These are phyloP conservation scores for Aspergillus sp. DNA, from an alignment of 2,329 filamentous ascomycete species.

Conservation along the genomic window DNA sequence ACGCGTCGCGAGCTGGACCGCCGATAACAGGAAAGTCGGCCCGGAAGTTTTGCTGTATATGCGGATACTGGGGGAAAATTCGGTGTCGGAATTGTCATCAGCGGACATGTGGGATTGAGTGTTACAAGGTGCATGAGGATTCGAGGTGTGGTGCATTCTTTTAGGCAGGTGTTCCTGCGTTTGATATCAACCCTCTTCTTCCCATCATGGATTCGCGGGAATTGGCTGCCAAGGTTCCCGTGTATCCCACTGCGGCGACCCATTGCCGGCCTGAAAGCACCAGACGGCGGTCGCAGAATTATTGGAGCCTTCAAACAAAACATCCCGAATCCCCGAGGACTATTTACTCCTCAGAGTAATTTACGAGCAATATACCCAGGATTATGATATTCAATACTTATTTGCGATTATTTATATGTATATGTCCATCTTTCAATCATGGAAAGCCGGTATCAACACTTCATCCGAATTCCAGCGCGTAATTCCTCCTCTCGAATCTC, in stretches of 20 bases:
- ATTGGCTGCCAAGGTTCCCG: neutral
- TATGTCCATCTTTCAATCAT: neutral
- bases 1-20: constrained; percentile 48
- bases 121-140: constrained; percentile 54
- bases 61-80: constrained; percentile 56
- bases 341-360: neutral
- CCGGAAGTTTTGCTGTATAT: constrained; percentile 53
- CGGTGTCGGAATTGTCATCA: constrained; percentile 53
- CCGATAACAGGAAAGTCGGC: constrained; percentile 37
- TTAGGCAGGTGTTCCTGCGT: constrained; percentile 13
- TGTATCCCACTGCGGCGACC: neutral
- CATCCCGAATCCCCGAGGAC: too few relatives aligned
- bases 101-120: constrained; percentile 53
- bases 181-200: neutral
- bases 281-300: too few relatives aligned
- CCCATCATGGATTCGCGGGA: neutral
- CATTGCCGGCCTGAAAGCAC: neutral
- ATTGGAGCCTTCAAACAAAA: too few relatives aligned
- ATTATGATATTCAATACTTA: neutral
- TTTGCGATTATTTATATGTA: neutral
- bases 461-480: constrained; percentile 78
- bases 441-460: constrained; percentile 61
- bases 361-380: neutral
- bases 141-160: constrained; percentile 51
- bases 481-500: constrained; percentile 86